phyloP scores from a whole-genome alignment of 176 grass and related monocot species.

The Musa acuminata region DNA sequence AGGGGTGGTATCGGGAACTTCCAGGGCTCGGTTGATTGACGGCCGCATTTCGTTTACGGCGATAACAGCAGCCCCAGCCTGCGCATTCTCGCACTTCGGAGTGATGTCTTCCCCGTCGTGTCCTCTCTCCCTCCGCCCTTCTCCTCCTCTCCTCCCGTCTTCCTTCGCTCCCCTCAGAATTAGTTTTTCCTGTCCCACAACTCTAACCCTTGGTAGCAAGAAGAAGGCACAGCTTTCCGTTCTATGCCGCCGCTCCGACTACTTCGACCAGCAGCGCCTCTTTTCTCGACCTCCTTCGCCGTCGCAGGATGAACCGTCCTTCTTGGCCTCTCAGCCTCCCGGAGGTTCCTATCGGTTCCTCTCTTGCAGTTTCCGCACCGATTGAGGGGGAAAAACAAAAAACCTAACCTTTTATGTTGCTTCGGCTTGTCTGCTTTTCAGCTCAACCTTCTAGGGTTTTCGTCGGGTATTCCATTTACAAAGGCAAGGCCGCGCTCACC shows the following conservation, averaged over 20 bases:
- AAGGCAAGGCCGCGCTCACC: conserved; percentile 35
- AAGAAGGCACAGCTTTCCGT: conserved; percentile 12
- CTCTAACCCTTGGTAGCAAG: conserved; percentile 10
- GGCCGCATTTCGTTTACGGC: not conserved
- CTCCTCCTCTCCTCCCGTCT: not conserved
- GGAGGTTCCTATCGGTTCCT: conserved; percentile 2
- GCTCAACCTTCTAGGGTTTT: conserved; percentile 36
- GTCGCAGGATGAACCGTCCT: not conserved
- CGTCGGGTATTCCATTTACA: conserved; percentile 38
- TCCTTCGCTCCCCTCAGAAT: not conserved
- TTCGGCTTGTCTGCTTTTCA: not conserved
- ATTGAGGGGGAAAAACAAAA: not conserved
- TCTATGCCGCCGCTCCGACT: conserved; percentile 17
- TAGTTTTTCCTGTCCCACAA: not conserved
- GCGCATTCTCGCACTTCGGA: not conserved
- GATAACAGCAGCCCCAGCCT: not conserved
- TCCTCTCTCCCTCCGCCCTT: not conserved
- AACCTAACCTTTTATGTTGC: not conserved
- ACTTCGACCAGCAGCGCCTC: conserved; percentile 12
- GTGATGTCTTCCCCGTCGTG: not conserved
- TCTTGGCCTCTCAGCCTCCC: not conserved
- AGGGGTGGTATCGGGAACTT: not conserved
- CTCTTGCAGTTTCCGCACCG: not conserved
- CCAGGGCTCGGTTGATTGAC: not conserved
- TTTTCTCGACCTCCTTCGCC: not conserved